phyloP scores from a whole-genome alignment of 108 stramenopile species.

The Conticribra guillardii region DNA sequence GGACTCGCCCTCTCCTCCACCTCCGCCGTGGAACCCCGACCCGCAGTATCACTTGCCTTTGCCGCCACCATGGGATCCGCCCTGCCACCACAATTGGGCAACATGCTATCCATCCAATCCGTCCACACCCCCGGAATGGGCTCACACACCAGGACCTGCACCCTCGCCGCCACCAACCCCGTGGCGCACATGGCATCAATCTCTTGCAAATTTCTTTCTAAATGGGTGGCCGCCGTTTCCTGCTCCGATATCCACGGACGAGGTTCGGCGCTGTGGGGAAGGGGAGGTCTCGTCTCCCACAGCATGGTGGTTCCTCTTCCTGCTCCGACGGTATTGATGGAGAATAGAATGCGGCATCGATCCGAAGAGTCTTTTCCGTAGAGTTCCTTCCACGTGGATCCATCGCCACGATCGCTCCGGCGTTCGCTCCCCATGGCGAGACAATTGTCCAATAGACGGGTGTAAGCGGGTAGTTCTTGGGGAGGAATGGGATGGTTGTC shows the following conservation, averaged over 20 bases:
- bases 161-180: slow-evolving; percentile 79
- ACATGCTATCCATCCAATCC: slow-evolving; percentile 85
- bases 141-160: slow-evolving; percentile 86
- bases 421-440: slow-evolving; percentile 77
- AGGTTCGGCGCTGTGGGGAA: slow-evolving; percentile 60
- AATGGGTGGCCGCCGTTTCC: slow-evolving; percentile 83
- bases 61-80: slow-evolving; percentile 52
- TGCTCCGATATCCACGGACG: slow-evolving; percentile 84
- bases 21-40: too few species aligned
- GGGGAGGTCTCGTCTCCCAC: slow-evolving; percentile 84
- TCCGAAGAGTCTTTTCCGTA: slow-evolving; percentile 58
- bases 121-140: slow-evolving; percentile 84
- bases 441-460: slow-evolving; percentile 79
- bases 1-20: slow-evolving; percentile 87
- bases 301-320: slow-evolving; percentile 83
- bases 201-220: slow-evolving; percentile 81
- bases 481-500: slow-evolving; percentile 27
- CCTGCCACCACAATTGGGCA: slow-evolving; percentile 81
- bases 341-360: slow-evolving; percentile 85
- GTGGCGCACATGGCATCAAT: slow-evolving; percentile 89
- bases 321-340: slow-evolving; percentile 85
- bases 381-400: slow-evolving; percentile 75
- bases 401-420: slow-evolving; percentile 57
- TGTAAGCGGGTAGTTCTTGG: slow-evolving; percentile 47
- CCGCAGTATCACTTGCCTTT: too few species aligned